Percentiles rank a stretch among this genome's conserved stretches.
Evolutionary conservation across 495 filamentous ascomycete species (phyloP).

Genomic region (Paragyromitra xinjiangensis): DNA sequence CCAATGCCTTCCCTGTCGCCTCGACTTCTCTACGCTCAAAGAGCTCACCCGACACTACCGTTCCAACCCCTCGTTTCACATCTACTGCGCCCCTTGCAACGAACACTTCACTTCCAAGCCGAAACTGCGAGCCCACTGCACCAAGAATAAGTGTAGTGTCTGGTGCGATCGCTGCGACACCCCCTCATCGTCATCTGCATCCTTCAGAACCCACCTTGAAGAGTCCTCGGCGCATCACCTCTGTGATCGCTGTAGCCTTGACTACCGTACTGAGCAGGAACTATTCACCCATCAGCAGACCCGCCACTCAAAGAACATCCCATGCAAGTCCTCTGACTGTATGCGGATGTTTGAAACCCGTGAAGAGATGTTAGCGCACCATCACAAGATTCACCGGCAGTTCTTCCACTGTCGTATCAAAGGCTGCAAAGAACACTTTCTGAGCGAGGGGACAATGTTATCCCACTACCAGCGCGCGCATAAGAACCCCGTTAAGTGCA

Average conservation of each 20-base stretch:
- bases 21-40: conserved; percentile 37
- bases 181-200: conserved; percentile 11
- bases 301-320: conserved; percentile 18
- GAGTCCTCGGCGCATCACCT: conserved; percentile 26
- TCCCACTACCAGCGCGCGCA: conserved; percentile 38
- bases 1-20: conserved; percentile 33
- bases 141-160: conserved; percentile 26
- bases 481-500: conserved; percentile 40
- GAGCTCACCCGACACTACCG: conserved; percentile 42
- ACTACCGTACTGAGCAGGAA: conserved; percentile 19
- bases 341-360: conserved; percentile 24
- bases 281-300: conserved; percentile 6
- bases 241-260: conserved; percentile 26
- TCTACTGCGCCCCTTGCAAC: conserved; percentile 43
- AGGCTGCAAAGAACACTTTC: conserved; percentile 32
- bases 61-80: conserved; percentile 17
- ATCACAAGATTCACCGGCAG: conserved; percentile 35
- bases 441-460: conserved; percentile 42
- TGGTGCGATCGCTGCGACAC: conserved; percentile 39
- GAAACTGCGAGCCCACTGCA: conserved; percentile 32
- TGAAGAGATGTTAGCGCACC: conserved; percentile 44
- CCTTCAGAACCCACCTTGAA: conserved; percentile 29
- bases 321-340: conserved; percentile 36
- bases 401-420: conserved; percentile 32
- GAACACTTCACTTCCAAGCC: conserved; percentile 19